phyloP scores from a whole-genome alignment of 768 basidiomycete species.

The Russula compacta region DNA sequence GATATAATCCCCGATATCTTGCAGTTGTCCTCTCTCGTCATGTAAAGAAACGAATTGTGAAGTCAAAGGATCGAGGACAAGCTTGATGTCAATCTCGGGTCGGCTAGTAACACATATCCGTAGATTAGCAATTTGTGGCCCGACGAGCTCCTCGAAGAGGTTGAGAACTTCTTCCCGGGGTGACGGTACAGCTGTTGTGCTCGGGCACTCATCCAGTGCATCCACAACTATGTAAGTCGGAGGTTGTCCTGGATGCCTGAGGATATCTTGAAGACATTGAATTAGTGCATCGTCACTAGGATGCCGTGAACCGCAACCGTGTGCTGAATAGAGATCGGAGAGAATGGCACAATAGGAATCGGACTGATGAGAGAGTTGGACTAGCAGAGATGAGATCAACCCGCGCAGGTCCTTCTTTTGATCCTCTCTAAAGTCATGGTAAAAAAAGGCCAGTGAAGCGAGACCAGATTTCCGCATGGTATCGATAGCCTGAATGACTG shows the following conservation, averaged over 20 bases:
- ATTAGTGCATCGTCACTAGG: neutral
- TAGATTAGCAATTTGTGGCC: neutral
- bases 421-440: neutral
- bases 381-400: neutral
- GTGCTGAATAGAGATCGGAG: too few species aligned
- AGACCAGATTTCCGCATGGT: neutral
- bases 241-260: neutral
- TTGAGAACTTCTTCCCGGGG: neutral
- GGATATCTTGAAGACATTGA: neutral
- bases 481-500: neutral
- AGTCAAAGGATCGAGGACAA: neutral
- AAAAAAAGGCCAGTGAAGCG: neutral
- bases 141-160: neutral
- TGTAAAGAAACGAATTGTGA: neutral
- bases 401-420: neutral
- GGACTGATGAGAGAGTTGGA: neutral
- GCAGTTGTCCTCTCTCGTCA: neutral
- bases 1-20: neutral
- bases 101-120: neutral
- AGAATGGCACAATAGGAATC: too few species aligned
- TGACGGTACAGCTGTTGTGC: neutral
- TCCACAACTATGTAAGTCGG: too few species aligned
- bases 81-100: neutral
- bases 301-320: too few species aligned
- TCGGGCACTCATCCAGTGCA: too few species aligned